Base-by-base conservation (phyloP, 768 basidiomycete species). In the Megacollybia marginata region DNA sequence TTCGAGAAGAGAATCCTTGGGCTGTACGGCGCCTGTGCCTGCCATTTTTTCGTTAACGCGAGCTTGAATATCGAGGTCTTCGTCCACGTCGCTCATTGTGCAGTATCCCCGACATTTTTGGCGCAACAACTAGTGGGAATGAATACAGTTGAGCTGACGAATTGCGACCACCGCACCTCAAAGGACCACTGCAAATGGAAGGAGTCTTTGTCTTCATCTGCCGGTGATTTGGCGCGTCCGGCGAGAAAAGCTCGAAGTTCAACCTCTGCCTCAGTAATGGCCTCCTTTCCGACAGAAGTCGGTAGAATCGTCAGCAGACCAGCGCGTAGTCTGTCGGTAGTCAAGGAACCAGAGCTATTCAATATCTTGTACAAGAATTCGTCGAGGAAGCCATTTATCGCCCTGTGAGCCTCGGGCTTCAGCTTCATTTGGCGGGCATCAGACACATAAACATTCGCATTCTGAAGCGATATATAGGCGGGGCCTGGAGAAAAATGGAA, bases 341-440 rank as follows among this genome's bases (percentile, higher is more conserved):
- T 69, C 42, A 93, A 70, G 32, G 88, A 85, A 55, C 79, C 73
- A 6, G 89, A 73, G 18, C 74, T 72, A 52, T 68, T 71, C 58
- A 92, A 76, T 49, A 91, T 79, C 50, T 72, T 82, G 68, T 82
- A 80, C 46, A 94, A 72, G 52, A 92, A 77, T 66, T 93, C 92
- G 69, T 93, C 92, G 52, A 93, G 75, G 43, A 91, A 68, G 53
- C 82, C 78, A 64, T 93, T 93, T 70, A 92, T 78, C 52, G 78
- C 76, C 52, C 71, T 72, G 44, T 96, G 80, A n/a, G 89, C 85
- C 47, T 92, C 82, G 16, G 74, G 61, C 55, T 83, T 82, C 67
- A 95, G 79, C 63, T 82, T 86, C 56, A 90, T 93, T n/a, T 91
- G 90, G 16, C 93, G 84, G 49, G 94, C 80, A 58, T 97, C 93